These are phyloP conservation scores for Chrysopogon serrulatus DNA, from an alignment of 176 grass and related monocot species.

Conservation along the genomic window DNA sequence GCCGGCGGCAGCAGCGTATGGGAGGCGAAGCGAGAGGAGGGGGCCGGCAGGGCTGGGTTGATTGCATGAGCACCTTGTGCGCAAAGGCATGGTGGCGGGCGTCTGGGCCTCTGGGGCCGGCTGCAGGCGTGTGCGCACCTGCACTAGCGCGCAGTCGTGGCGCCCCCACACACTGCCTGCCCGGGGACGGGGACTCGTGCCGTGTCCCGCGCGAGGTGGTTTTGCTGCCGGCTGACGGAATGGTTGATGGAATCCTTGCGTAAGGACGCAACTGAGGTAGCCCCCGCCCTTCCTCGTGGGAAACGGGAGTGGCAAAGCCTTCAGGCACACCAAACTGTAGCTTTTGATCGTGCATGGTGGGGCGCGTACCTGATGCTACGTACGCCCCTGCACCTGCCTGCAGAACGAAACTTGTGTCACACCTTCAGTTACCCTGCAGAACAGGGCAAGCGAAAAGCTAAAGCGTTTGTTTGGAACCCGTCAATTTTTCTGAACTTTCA, in stretches of 20 bases:
- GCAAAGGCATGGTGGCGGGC: slow-evolving; percentile 2
- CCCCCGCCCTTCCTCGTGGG: background rate
- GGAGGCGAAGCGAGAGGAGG: background rate
- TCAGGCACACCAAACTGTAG: slow-evolving; percentile 27
- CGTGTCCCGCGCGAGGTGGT: background rate
- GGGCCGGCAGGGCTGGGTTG: background rate
- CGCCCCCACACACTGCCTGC: background rate
- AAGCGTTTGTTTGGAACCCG: background rate
- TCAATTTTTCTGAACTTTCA: background rate
- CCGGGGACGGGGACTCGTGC: background rate
- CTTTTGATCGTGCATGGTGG: slow-evolving; percentile 22
- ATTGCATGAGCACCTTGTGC: slow-evolving; percentile 2
- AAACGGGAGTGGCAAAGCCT: slow-evolving; percentile 13
- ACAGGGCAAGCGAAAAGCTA: background rate
- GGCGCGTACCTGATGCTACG: slow-evolving; percentile 1
- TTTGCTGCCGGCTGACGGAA: slow-evolving; percentile 36
- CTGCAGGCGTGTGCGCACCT: background rate
- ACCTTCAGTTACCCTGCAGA: background rate
- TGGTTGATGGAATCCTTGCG: slow-evolving; percentile 67
- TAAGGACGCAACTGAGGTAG: slow-evolving; percentile 45
- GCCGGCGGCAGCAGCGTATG: slow-evolving; percentile 5
- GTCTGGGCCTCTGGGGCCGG: background rate
- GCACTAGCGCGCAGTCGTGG: background rate
- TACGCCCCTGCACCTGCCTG: background rate
- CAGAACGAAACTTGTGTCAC: background rate